Percentiles rank a stretch among this genome's conserved stretches.
Conservation (phyloP, 78 protist species). For the Carpediemonas membranifera region DNA sequence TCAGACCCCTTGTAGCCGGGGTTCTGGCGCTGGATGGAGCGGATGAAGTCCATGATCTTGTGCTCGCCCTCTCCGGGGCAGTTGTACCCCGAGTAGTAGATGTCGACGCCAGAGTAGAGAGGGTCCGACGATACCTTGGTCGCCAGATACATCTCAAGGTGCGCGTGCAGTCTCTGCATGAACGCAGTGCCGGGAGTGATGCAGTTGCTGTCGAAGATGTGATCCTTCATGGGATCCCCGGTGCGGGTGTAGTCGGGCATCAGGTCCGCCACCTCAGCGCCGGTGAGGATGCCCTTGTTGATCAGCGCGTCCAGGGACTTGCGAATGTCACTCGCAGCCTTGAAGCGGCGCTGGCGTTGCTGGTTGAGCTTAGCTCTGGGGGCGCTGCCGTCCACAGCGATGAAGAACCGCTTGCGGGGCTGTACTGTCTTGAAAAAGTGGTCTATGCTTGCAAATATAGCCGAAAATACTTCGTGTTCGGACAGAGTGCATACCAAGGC, state of each 20-base stretch:
- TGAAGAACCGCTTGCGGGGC: conserved; percentile 85
- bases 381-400: conserved; percentile 75
- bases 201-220: conserved; percentile 68
- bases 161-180: conserved; percentile 48
- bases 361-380: conserved; percentile 91
- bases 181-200: conserved; percentile 96
- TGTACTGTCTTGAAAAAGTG: conserved; percentile 74
- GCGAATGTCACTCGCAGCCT: conserved; percentile 57
- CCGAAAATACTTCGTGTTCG: conserved; percentile 70
- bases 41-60: conserved; percentile 91
- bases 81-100: no score
- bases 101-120: no score
- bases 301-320: conserved; percentile 16
- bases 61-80: conserved; percentile 99
- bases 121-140: no score
- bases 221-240: no score
- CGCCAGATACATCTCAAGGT: no score
- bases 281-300: not conserved
- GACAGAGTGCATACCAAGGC: no score
- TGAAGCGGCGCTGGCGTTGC: conserved; percentile 78
- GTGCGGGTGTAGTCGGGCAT: no score
- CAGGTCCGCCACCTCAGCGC: no score
- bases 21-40: conserved; percentile 48
- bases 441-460: conserved; percentile 78
- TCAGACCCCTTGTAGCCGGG: conserved; percentile 63